Evolutionary conservation across 2,329 filamentous ascomycete species (phyloP).

Genomic region (Colletotrichum cuscutae): DNA sequence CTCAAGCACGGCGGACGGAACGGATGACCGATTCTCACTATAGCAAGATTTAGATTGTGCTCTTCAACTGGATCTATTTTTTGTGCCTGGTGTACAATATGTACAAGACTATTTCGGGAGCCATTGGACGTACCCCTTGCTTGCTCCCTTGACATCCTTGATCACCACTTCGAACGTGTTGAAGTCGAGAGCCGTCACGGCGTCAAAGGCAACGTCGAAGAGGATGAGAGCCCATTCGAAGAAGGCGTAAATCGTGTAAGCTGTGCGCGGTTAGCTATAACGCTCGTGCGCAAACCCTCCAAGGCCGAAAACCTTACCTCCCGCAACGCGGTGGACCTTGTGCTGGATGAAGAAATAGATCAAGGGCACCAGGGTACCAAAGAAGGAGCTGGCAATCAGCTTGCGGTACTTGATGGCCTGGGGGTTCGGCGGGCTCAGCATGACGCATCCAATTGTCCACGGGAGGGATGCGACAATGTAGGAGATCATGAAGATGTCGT

Average conservation of each 20-base stretch:
- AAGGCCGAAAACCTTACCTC: slow-evolving; percentile 71
- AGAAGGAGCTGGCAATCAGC: slow-evolving; percentile 84
- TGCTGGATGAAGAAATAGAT: slow-evolving; percentile 99
- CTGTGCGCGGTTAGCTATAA: slow-evolving; percentile 57
- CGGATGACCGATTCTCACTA: slow-evolving; percentile 60
- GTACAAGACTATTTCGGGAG: slow-evolving; percentile 81
- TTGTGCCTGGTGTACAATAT: slow-evolving; percentile 46
- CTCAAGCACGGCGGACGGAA: slow-evolving; percentile 66
- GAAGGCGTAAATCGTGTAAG: slow-evolving; percentile 97
- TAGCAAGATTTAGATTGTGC: slow-evolving; percentile 52
- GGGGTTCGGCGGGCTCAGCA: slow-evolving; percentile 85
- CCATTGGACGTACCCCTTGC: slow-evolving; percentile 98
- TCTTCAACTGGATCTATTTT: slow-evolving; percentile 44
- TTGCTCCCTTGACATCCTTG: slow-evolving; percentile 87
- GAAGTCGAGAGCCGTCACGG: slow-evolving; percentile 93
- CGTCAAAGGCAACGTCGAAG: slow-evolving; percentile 96
- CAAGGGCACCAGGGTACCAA: slow-evolving; percentile 87
- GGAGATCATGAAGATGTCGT: slow-evolving; percentile 99
- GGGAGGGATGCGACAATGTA: slow-evolving; percentile 94
- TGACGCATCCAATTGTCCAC: slow-evolving; percentile 92
- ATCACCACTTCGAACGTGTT: slow-evolving; percentile 87
- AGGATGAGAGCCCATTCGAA: slow-evolving; percentile 97
- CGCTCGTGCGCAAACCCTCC: neutral
- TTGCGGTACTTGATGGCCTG: slow-evolving; percentile 90
- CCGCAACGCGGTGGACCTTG: slow-evolving; percentile 93